Percentiles rank a stretch among this genome's conserved stretches.
These are phyloP conservation scores for Metschnikowia koreensis DNA, from an alignment of 805 yeast genomes.

Conservation along the genomic window DNA sequence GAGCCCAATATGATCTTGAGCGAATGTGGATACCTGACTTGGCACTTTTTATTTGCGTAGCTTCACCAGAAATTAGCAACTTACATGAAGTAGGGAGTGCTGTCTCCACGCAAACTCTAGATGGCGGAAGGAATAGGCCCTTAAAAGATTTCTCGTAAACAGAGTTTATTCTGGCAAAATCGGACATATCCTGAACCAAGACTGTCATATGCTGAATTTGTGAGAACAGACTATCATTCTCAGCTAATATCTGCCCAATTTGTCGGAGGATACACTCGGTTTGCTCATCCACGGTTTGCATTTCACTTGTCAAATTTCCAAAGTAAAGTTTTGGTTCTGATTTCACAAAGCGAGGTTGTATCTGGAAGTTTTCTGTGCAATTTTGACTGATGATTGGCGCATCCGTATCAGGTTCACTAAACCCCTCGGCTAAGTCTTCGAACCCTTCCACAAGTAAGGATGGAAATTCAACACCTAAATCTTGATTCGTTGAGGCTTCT, in stretches of 20 bases:
- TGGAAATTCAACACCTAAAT: background rate
- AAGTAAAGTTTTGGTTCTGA: constrained; percentile 22
- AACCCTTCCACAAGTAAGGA: constrained; percentile 3
- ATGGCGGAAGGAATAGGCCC: constrained; percentile 70
- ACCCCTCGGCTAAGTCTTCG: background rate
- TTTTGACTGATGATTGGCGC: background rate
- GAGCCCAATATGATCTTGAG: constrained; percentile 96
- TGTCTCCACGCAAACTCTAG: constrained; percentile 81
- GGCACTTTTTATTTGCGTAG: constrained; percentile 24
- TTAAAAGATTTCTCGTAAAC: constrained; percentile 58
- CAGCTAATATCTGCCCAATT: constrained; percentile 33
- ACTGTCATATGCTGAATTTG: constrained; percentile 61
- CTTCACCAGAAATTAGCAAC: constrained; percentile 62
- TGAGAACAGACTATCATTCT: constrained; percentile 33
- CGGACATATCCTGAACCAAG: constrained; percentile 59
- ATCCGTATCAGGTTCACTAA: background rate
- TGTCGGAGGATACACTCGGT: constrained; percentile 48
- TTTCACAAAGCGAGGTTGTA: background rate
- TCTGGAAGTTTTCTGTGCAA: background rate
- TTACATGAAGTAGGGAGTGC: constrained; percentile 34
- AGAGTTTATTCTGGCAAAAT: constrained; percentile 60
- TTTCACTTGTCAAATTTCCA: constrained; percentile 28
- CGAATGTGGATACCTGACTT: constrained; percentile 85
- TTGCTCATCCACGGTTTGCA: constrained; percentile 35
- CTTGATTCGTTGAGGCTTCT: constrained; percentile 13